Conservation (phyloP, 2,329 filamentous ascomycete genomes). For the Trichoderma atrobrunneum region DNA sequence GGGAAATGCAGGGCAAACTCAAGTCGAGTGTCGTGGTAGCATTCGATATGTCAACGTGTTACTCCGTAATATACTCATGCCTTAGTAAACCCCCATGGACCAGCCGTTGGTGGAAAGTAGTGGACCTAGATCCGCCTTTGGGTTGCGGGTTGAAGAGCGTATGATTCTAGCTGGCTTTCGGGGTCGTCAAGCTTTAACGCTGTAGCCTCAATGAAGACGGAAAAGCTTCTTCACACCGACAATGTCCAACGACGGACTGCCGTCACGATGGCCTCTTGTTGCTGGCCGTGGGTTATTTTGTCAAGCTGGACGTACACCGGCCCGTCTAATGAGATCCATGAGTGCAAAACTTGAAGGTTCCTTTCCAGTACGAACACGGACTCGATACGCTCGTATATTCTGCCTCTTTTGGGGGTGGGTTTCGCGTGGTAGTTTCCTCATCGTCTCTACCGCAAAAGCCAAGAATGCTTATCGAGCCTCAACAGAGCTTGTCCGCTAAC, state of each 20-base stretch:
- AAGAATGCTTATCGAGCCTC: not conserved
- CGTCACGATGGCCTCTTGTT: not conserved
- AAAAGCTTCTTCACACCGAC: not conserved
- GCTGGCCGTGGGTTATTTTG: not conserved
- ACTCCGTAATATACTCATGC: not conserved
- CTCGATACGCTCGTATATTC: not conserved
- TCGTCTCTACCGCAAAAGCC: not conserved
- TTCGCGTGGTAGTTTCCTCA: not conserved
- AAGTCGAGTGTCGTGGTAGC: not conserved
- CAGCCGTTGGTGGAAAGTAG: not conserved
- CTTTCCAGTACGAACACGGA: not conserved
- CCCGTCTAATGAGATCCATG: not conserved
- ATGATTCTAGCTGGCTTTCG: not conserved
- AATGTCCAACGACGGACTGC: not conserved
- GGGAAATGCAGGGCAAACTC: not conserved
- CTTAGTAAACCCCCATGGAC: not conserved
- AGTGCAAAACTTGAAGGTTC: not conserved
- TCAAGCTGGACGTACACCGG: not conserved
- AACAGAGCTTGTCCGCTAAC: not conserved
- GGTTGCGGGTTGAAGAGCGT: not conserved
- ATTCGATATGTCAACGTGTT: not conserved
- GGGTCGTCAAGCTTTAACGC: not conserved
- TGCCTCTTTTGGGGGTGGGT: not conserved
- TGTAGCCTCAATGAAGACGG: not conserved
- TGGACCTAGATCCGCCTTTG: slow-evolving; percentile 1